Evolutionary conservation across 257 asterid species (phyloP), one percentile per base, ranked within the genome.

Genomic region (Petunia secreta): DNA sequence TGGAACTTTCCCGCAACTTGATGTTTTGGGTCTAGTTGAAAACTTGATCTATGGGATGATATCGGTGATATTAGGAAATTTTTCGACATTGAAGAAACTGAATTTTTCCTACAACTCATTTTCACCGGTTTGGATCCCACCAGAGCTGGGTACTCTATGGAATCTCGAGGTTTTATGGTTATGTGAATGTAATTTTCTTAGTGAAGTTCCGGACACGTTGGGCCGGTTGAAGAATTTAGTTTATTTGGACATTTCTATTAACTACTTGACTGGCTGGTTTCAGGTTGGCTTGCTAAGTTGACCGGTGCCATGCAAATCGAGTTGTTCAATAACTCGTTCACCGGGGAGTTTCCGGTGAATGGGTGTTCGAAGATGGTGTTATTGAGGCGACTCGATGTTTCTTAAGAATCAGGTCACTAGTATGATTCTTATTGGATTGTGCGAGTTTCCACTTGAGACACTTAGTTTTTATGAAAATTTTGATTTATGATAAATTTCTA

Each of bases 281-380:
- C 98, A 76, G 75, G 85, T 64, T 86, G 96, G 53, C 80, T 94
- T 82, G 89, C 97, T 3, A 92, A 87, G 82, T 87, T 94, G 79
- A 82, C 89, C 9, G 89, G 92, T 79, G 84, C 63, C 57, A 92
- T 91, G 3, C 98, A 94, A 85, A 79, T 94, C 43, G 98, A 94
- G 91, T 95, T 94, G 50, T 94, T 88, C 67, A 94, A 91, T 71
- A 94, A 94, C 87, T 87, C 98, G 36, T 68, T 94, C 78, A 87
- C 85, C 5, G 98, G 98, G 3, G 97, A 86, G 82, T 25, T 94
- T n/a, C 98, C 98, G 75, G 79, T 80, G 69, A 66, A 59, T 8
- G 98, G 98, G 40, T 94, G 98, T 98, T 78, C 92, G 2, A 93
- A 89, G 14, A 89, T 94, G 98, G 87, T 87, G 80, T 87, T 93